Percentiles rank a stretch among this genome's conserved stretches.
Conservation (phyloP, 768 basidiomycete species). For the Lactarius evosmus region DNA sequence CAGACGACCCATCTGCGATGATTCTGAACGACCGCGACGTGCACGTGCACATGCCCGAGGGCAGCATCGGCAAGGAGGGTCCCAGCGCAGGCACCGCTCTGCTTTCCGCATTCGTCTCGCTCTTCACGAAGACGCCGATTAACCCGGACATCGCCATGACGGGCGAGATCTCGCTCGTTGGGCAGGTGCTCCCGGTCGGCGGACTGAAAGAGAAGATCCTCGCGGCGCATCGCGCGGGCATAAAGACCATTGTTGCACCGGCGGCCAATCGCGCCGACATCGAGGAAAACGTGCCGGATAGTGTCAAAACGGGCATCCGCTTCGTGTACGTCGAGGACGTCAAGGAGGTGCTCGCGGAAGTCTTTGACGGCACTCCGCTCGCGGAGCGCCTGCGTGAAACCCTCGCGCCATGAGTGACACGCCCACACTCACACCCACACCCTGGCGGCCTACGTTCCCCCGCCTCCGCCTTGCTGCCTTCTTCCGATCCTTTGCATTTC, state of each 20-base stretch:
- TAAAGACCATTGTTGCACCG: conserved; percentile 87
- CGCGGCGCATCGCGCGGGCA: conserved; percentile 94
- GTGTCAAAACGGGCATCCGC: conserved; percentile 91
- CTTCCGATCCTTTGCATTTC: conserved; percentile 3
- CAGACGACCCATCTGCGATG: conserved; percentile 62
- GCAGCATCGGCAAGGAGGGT: conserved; percentile 90
- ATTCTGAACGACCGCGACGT: conserved; percentile 84
- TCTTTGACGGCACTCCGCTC: conserved; percentile 64
- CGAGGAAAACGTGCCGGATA: conserved; percentile 94
- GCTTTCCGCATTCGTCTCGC: conserved; percentile 82
- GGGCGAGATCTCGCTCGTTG: conserved; percentile 94
- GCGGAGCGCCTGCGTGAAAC: conserved; percentile 69
- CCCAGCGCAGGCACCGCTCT: conserved; percentile 97
- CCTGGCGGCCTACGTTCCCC: background rate
- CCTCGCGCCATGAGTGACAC: conserved; percentile 30
- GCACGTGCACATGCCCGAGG: conserved; percentile 97
- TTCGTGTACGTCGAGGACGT: conserved; percentile 97
- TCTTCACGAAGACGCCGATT: conserved; percentile 84
- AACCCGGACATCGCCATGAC: conserved; percentile 96
- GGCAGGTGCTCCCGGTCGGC: conserved; percentile 94
- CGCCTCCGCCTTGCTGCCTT: background rate
- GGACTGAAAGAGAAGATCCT: conserved; percentile 96
- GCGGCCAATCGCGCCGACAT: conserved; percentile 90
- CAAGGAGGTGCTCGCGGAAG: conserved; percentile 82
- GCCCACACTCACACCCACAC: background rate